Evolutionary conservation across 208 protist genomes (phyloP), one percentile per base, ranked within the genome.

Genomic region (Leishmania tropica): DNA sequence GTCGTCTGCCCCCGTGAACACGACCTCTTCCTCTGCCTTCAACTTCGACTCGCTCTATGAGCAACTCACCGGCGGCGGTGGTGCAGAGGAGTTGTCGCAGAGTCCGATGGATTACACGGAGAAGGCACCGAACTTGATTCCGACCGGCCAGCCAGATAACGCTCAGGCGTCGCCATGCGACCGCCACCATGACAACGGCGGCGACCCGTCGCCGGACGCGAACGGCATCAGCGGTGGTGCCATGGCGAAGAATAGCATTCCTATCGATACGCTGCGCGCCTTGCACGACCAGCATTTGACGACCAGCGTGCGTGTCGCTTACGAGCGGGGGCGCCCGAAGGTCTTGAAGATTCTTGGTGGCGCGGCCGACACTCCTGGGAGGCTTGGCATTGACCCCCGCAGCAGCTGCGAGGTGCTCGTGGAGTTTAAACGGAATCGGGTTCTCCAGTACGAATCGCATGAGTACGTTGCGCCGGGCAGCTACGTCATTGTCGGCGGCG

Each of bases 221-320:
- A 90, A 45, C 78, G 64, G 65, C 75, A 81, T 64, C 60, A 73
- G 79, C 81, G 80, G 75, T 47, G 42, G n/a, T 37, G 76, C 15
- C 17, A 24, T 64, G 24, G 62, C 78, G 8, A 84, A 79, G 79
- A 92, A 95, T 67, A 82, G 99, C 62, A 97, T 99, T 47, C 97
- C 98, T 77, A 95, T 99, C 65, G 99, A 93, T 58, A 97, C 99
- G 79, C 93, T 98, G 21, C 93, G 88, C 15, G 93, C 94, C 56
- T 98, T 99, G 48, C 96, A 98, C 53, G 99, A 98, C 42, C 95
- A 95, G 80, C 89, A 96, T 79, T 62, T 94, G 37, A 97, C 90
- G 28, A 92, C 87, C 19, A 91, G 83, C 51, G 77, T 95, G 42
- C 82, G 81, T 0, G 89, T 92, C 2, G 72, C 60, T 24, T 95